Base-by-base conservation (phyloP, 768 basidiomycete genomes). In the Mycena haematopus region DNA sequence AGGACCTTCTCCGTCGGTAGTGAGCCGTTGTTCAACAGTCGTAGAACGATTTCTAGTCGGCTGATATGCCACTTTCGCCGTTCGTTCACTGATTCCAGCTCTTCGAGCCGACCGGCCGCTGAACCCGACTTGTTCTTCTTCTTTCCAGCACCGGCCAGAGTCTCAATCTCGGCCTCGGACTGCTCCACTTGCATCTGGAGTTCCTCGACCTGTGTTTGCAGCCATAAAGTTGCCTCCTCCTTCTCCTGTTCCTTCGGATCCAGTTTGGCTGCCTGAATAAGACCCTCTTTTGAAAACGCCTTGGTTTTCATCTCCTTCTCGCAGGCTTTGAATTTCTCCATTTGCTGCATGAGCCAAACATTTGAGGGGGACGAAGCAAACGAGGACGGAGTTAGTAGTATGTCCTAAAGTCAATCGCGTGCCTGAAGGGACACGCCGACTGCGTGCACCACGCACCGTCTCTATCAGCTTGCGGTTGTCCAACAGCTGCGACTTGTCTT, bases 291-390 rank as follows among this genome's bases (percentile, higher is more conserved):
- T 21, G 96, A 98, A 78, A 99, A 99, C 0, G 97, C 97, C 76
- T 99, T 99, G 61, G 97, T 99, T 85, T 99, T 99, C 96, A 99
- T 99, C 79, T 99, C 97, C 81, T 99, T 99, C 81, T 99, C 97
- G 79, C 96, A 95, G 24, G 96, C 96, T 72, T 99, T 99, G 87
- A 99, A 99, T 74, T 95, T 96, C 81, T 99, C 97, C 97, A 99
- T 99, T 99, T 99, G 97, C 97, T 99, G 76, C 59, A 66, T 19
- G 61, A 56, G 66, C 38, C 29, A 36, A 53, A 53, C 33, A 51
- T 15, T 15, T 9, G 11, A 56, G n/a, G 52, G 57, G 58, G 49
- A 42, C 42, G 49, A 52, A 21, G 5, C 19, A 50, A 42, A 42
- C 40, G 40, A 42, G 40, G 40, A 59, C 53, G 36, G 54, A 40